Base-by-base conservation (phyloP, 2,329 filamentous ascomycete species). In the Microcyclospora pomicola region DNA sequence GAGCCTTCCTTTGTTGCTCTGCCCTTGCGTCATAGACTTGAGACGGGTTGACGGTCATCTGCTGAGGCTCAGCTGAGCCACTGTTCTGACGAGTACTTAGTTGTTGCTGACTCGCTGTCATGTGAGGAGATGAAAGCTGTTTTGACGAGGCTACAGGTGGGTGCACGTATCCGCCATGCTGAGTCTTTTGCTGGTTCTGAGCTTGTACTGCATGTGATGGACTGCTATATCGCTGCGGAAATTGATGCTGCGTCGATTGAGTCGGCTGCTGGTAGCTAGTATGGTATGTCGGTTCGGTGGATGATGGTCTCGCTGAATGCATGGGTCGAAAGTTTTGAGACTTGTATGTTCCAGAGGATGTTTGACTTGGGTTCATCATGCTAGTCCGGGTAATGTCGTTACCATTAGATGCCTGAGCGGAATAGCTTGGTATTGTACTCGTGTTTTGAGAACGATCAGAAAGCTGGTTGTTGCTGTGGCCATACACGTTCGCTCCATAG, bases 1-100 rank as follows among this genome's bases (percentile, higher is more conserved):
- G 45, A 3, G 51, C 52, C 46, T 64, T 61, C 29, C 66, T 55
- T 42, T 67, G 61, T 35, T 67, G 62, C 41, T 68, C 64, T 2
- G 64, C 64, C 53, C 65, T 70, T 2, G 67, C 67, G 41, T 73
- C 67, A 42, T 72, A 73, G 2, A 72, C 66, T 34, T 68, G 65
- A 33, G 59, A 68, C 2, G 70, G 69, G 49, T 72, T 66, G 14
- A 73, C 66, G 2, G 68, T 72, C 3, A 52, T 60, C 4, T 62
- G 59, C 14, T 56, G 44, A 36, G 60, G 40, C 38, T 51, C 50
- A 6, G 50, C 51, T 12, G 55, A 52, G 10, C 43, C 45, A 39
- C 48, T 52, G 24, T 45, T 36, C 34, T 52, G 52, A 28, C 50
- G 43, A 16, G 44, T 48, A 36, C 33, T 34, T 15, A 28, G n/a